Percentiles rank a stretch among this genome's conserved stretches.
phyloP scores from a whole-genome alignment of 2,329 filamentous ascomycete species.

The Aaosphaeria arxii region DNA sequence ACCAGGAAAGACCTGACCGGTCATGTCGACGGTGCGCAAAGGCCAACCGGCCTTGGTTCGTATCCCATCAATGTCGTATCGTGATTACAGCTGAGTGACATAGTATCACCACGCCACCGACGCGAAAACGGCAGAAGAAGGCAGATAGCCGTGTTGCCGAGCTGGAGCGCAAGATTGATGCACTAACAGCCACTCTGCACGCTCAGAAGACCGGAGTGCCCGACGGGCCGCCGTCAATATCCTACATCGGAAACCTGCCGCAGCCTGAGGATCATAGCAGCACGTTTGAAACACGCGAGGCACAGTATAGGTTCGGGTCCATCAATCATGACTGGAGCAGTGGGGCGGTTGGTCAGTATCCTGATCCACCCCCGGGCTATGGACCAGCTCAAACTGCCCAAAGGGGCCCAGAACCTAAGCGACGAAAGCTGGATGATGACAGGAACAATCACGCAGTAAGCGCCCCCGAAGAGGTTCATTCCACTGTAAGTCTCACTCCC shows the following conservation, averaged over 20 bases:
- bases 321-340: conserved; percentile 29
- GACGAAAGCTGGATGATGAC: conserved; percentile 26
- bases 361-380: conserved; percentile 30
- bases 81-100: conserved; percentile 2
- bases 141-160: conserved; percentile 86
- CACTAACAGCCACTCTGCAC: conserved; percentile 75
- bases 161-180: conserved; percentile 90
- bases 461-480: neutral
- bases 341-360: conserved; percentile 11
- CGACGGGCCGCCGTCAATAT: conserved; percentile 9
- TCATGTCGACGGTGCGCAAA: conserved; percentile 69
- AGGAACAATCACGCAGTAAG: conserved; percentile 23
- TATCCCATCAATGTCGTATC: neutral
- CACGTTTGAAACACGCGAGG: conserved; percentile 17
- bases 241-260: conserved; percentile 20
- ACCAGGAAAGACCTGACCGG: conserved; percentile 67
- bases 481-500: neutral
- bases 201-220: conserved; percentile 43
- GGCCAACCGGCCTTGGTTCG: conserved; percentile 71
- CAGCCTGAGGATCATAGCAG: conserved; percentile 12
- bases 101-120: conserved; percentile 59
- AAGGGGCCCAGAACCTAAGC: conserved; percentile 29
- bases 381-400: conserved; percentile 27
- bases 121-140: conserved; percentile 83
- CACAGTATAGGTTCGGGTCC: conserved; percentile 21